phyloP scores from a whole-genome alignment of 2,329 filamentous ascomycete genomes.

The Aspergillus clavatus region DNA sequence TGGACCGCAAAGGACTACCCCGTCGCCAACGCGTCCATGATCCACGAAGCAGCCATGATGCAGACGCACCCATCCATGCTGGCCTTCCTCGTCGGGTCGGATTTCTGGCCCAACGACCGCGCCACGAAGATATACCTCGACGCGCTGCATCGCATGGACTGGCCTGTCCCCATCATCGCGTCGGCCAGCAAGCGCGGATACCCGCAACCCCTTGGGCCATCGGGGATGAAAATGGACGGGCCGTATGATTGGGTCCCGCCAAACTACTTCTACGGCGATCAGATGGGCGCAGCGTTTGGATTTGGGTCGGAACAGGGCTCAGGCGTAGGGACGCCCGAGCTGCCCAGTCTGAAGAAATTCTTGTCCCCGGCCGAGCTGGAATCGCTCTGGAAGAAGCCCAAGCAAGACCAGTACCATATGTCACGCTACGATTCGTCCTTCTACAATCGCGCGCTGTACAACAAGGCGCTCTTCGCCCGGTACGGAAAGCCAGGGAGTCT shows the following conservation, averaged over 20 bases:
- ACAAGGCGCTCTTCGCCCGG: constrained; percentile 48
- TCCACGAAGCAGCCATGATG: constrained; percentile 57
- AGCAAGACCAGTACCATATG: constrained; percentile 57
- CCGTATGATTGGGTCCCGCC: constrained; percentile 64
- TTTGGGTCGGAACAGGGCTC: constrained; percentile 60
- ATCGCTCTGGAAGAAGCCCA: constrained; percentile 52
- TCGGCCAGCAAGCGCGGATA: constrained; percentile 55
- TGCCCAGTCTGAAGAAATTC: constrained; percentile 52
- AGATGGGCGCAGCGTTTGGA: constrained; percentile 55
- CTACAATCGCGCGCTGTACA: constrained; percentile 54
- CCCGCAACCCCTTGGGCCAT: constrained; percentile 49
- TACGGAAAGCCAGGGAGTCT: constrained; percentile 51
- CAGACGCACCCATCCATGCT: constrained; percentile 58
- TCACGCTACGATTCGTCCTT: constrained; percentile 53
- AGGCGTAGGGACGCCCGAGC: constrained; percentile 58
- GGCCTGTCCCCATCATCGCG: constrained; percentile 54
- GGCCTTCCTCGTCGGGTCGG: constrained; percentile 56
- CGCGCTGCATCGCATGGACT: constrained; percentile 49
- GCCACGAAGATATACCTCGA: constrained; percentile 52
- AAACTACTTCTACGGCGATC: constrained; percentile 57
- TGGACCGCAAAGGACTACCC: constrained; percentile 54
- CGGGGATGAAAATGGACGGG: constrained; percentile 62
- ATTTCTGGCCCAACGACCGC: constrained; percentile 58
- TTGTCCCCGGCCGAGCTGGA: constrained; percentile 48
- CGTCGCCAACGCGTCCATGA: constrained; percentile 52